phyloP scores from a whole-genome alignment of 306 rosid species.

The Inga leiocalycina region DNA sequence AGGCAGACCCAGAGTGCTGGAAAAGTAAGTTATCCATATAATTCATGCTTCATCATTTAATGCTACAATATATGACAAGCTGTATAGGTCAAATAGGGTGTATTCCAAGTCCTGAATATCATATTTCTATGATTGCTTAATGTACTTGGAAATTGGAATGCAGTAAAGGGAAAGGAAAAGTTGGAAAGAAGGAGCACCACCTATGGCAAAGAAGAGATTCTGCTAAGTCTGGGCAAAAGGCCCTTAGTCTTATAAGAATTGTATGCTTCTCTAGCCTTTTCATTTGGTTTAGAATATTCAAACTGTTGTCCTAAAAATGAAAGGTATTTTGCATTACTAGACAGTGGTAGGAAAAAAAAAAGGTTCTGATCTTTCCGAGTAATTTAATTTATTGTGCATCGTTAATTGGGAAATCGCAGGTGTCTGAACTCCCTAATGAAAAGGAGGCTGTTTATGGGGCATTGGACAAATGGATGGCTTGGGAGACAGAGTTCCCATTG shows the following conservation, averaged over 20 bases:
- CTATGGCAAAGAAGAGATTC: slow-evolving; percentile 84
- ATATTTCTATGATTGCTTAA: neutral
- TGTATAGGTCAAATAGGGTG: neutral
- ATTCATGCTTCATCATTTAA: slow-evolving; percentile 3
- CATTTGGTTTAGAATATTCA: slow-evolving; percentile 22
- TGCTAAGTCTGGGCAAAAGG: slow-evolving; percentile 87
- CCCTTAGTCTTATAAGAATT: slow-evolving; percentile 70
- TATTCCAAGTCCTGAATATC: neutral
- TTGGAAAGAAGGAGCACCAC: slow-evolving; percentile 64
- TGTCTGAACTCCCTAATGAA: slow-evolving; percentile 74
- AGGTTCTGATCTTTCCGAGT: neutral
- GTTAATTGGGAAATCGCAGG: slow-evolving; percentile 47
- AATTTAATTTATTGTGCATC: slow-evolving; percentile 21
- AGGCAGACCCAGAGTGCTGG: slow-evolving; percentile 38
- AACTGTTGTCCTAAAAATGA: neutral
- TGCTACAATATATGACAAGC: neutral
- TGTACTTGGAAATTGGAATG: slow-evolving; percentile 36
- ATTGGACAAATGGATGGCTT: slow-evolving; percentile 89
- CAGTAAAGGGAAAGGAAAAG: slow-evolving; percentile 59
- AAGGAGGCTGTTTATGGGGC: slow-evolving; percentile 89
- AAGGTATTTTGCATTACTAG: neutral
- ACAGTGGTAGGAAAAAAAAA: neutral
- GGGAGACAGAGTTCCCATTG: slow-evolving; percentile 95
- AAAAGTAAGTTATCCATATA: slow-evolving; percentile 51
- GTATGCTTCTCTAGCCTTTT: slow-evolving; percentile 44